These are phyloP conservation scores for Ophiostoma triangulosporum DNA, from an alignment of 2,329 filamentous ascomycete species.

Conservation along the genomic window DNA sequence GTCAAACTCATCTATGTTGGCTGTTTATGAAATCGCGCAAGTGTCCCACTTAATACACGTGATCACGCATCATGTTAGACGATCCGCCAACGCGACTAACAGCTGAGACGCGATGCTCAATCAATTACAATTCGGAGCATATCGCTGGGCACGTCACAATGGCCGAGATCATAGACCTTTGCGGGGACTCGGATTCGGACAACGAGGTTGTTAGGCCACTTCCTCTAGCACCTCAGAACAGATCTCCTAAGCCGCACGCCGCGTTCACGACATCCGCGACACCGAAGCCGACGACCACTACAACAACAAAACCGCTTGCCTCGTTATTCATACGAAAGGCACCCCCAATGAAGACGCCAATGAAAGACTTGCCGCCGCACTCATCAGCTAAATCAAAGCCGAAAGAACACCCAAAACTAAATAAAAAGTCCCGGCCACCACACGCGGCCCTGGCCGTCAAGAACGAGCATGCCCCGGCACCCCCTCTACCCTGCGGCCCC, in stretches of 20 bases:
- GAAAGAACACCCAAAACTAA: neutral
- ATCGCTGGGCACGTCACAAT: neutral
- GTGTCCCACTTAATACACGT: neutral
- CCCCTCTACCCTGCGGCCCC: neutral
- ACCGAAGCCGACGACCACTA: neutral
- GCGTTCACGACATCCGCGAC: neutral
- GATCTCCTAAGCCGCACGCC: neutral
- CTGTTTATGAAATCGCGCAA: neutral
- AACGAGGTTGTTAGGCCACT: too few relatives aligned
- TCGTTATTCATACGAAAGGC: neutral
- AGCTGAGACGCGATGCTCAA: neutral
- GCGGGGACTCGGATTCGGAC: constrained; percentile 5
- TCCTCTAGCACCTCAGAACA: neutral
- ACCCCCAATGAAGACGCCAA: neutral
- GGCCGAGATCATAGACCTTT: constrained; percentile 7
- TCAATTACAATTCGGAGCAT: neutral
- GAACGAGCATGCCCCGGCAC: neutral
- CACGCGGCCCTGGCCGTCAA: neutral
- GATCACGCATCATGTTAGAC: neutral
- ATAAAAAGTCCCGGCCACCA: neutral
- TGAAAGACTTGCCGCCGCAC: neutral
- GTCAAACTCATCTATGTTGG: too few relatives aligned
- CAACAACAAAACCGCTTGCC: neutral
- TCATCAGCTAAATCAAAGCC: neutral
- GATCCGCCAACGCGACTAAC: neutral